These are phyloP conservation scores for Jamesozyma jinghongensis DNA, from an alignment of 805 yeast species.

Conservation along the genomic window DNA sequence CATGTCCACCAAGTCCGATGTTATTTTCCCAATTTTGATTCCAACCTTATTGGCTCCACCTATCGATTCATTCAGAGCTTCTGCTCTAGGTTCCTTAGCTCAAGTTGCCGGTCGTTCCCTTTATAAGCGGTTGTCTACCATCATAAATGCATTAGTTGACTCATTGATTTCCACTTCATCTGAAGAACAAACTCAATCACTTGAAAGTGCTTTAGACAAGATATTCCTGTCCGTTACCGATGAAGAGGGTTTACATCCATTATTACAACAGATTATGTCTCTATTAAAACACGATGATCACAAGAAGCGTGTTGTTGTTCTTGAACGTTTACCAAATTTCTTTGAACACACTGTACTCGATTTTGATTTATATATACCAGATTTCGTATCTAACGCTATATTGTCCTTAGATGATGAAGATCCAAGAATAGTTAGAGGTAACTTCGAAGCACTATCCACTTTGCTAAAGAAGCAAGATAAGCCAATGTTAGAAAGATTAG, in stretches of 20 bases:
- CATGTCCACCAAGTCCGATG: constrained; percentile 82
- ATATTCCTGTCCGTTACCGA: constrained; percentile 66
- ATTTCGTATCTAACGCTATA: constrained; percentile 64
- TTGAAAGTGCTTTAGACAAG: constrained; percentile 51
- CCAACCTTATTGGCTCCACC: constrained; percentile 81
- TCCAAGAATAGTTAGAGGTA: constrained; percentile 50
- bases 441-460: constrained; percentile 54
- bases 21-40: constrained; percentile 85
- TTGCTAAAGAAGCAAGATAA: constrained; percentile 67
- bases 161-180: constrained; percentile 37
- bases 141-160: constrained; percentile 65
- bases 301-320: constrained; percentile 52
- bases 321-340: constrained; percentile 60
- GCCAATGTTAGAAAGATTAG: constrained; percentile 65
- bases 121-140: constrained; percentile 59
- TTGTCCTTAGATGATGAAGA: constrained; percentile 64
- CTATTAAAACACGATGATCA: constrained; percentile 70
- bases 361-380: constrained; percentile 62
- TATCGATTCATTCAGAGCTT: constrained; percentile 74
- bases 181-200: constrained; percentile 33
- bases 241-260: constrained; percentile 73
- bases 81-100: constrained; percentile 77
- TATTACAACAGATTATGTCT: constrained; percentile 70
- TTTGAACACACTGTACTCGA: constrained; percentile 59
- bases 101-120: constrained; percentile 83